Evolutionary conservation across 2,329 filamentous ascomycete species (phyloP).

Genomic region (Sarocladium oryzae): DNA sequence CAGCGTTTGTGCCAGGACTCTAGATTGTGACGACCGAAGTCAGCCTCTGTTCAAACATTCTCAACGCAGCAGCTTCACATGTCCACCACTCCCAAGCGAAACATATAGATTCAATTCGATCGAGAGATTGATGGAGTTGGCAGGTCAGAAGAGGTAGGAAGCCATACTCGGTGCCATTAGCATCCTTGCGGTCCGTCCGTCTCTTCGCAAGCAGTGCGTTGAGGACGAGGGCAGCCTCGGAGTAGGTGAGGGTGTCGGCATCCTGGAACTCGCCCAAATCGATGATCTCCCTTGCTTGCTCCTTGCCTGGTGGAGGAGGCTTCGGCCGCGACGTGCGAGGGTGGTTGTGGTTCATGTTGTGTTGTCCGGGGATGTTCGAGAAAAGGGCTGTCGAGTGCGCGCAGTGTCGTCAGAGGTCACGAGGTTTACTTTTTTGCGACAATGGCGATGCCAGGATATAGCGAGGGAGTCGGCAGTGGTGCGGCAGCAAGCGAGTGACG

Average conservation of each 20-base stretch:
- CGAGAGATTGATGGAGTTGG: too few species aligned
- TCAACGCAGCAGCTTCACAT: too few species aligned
- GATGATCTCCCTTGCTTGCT: slow-evolving; percentile 76
- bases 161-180: slow-evolving; percentile 76
- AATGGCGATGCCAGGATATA: not conserved
- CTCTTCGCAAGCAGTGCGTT: slow-evolving; percentile 81
- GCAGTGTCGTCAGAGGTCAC: not conserved
- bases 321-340: slow-evolving; percentile 55
- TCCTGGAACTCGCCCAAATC: slow-evolving; percentile 91
- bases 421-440: not conserved
- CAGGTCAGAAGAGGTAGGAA: not conserved
- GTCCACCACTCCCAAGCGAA: too few species aligned
- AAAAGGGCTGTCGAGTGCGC: not conserved
- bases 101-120: too few species aligned
- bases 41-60: not conserved
- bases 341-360: slow-evolving; percentile 32
- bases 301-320: slow-evolving; percentile 67
- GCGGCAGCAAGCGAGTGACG: not conserved
- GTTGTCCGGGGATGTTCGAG: not conserved
- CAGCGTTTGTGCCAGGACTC: slow-evolving; percentile 78
- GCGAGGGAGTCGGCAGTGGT: not conserved
- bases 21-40: slow-evolving; percentile 23
- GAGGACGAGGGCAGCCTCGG: slow-evolving; percentile 86
- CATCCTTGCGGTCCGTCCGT: slow-evolving; percentile 70
- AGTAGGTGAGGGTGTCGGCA: slow-evolving; percentile 85